Evolutionary conservation across 208 protist genomes (phyloP).

Genomic region (Strigomonas oncopelti): DNA sequence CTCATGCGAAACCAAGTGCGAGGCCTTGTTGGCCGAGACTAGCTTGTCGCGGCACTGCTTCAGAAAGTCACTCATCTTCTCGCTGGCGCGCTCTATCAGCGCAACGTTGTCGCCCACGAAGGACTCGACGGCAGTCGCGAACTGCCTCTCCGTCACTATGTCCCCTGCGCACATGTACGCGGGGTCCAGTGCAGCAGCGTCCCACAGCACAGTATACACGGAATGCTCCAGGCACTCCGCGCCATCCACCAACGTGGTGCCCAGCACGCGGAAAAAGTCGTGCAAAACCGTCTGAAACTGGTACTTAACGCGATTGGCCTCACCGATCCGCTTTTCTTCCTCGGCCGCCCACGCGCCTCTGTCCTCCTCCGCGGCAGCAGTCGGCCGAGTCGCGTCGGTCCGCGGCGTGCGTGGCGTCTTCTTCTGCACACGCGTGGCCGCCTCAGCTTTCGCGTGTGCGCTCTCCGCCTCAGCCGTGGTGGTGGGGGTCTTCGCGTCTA

Average conservation of each 20-base stretch:
- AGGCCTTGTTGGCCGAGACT: neutral
- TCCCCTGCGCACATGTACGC: constrained; percentile 3
- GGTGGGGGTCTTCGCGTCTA: no score
- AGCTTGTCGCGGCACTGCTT: constrained; percentile 2
- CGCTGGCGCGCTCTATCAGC: neutral
- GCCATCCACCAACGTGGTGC: constrained; percentile 6
- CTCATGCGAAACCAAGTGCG: neutral
- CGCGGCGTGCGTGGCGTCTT: no score
- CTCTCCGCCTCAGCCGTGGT: no score
- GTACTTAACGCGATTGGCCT: neutral
- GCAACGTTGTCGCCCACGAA: neutral
- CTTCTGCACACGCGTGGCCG: no score
- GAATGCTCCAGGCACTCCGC: constrained; percentile 8
- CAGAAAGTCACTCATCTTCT: constrained; percentile 9
- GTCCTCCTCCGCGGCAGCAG: no score
- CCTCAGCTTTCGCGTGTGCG: no score
- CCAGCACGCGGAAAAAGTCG: constrained; percentile 27
- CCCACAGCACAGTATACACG: constrained; percentile 7
- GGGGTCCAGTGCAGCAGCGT: neutral
- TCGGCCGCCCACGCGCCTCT: neutral
- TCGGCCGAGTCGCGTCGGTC: no score
- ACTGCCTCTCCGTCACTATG: constrained; percentile 1
- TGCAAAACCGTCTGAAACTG: constrained; percentile 6
- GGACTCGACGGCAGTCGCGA: neutral
- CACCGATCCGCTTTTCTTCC: neutral